Evolutionary conservation across 2,329 filamentous ascomycete species (phyloP).

Genomic region (Escovopsis sp.): DNA sequence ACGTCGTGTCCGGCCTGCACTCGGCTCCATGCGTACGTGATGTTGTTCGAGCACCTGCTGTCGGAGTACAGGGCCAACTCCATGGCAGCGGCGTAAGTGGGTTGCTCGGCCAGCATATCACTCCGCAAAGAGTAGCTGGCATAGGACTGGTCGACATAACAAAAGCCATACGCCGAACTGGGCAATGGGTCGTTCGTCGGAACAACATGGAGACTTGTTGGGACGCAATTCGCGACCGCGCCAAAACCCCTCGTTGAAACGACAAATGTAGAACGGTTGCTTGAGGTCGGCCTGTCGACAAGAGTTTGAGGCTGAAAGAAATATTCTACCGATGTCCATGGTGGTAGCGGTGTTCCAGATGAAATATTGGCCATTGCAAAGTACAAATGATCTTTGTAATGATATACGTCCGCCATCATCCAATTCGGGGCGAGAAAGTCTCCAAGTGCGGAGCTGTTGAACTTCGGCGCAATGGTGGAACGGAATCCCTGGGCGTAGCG

Average conservation of each 20-base stretch:
- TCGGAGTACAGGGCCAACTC: too few relatives aligned
- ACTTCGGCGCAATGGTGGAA: constrained; percentile 4
- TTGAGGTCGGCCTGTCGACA: background rate
- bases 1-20: background rate
- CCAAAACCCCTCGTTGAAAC: constrained; percentile 16
- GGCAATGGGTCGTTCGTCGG: too few relatives aligned
- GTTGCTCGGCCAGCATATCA: too few relatives aligned
- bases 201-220: too few relatives aligned
- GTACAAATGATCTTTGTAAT: constrained; percentile 15
- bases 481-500: constrained; percentile 5
- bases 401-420: background rate
- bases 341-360: constrained; percentile 25
- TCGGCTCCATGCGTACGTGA: constrained; percentile 14
- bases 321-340: constrained; percentile 31
- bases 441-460: constrained; percentile 11
- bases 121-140: too few relatives aligned
- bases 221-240: constrained; percentile 9
- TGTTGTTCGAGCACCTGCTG: background rate
- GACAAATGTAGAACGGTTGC: background rate
- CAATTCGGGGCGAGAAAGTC: background rate
- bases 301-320: constrained; percentile 29
- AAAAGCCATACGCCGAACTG: too few relatives aligned
- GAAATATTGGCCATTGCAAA: constrained; percentile 30
- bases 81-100: too few relatives aligned
- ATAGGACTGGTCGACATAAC: too few relatives aligned